A percentile compares a stretch with the other conserved stretches of the same genome.
Conservation (phyloP, 2,329 filamentous ascomycete genomes). For the Alternaria viburni region DNA sequence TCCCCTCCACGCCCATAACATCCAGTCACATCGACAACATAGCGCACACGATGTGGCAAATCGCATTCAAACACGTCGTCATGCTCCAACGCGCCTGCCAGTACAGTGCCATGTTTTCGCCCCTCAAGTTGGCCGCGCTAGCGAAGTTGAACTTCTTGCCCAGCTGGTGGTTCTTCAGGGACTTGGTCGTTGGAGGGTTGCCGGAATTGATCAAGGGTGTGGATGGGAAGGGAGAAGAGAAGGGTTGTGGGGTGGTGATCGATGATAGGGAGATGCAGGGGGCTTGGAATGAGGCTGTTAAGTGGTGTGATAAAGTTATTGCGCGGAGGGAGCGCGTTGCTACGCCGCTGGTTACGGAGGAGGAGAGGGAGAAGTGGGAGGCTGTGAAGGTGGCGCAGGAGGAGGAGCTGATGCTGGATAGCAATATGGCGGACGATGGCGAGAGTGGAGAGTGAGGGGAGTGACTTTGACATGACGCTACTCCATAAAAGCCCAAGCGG, state of each 20-base stretch:
- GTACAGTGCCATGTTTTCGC: slow-evolving; percentile 14
- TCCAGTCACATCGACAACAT: slow-evolving; percentile 9
- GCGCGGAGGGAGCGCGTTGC: background rate
- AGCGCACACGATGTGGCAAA: slow-evolving; percentile 22
- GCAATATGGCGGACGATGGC: fast-evolving
- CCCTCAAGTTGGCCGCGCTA: slow-evolving; percentile 20
- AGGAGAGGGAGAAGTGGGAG: background rate
- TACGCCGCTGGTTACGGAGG: background rate
- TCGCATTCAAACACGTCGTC: slow-evolving; percentile 3
- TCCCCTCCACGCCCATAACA: background rate
- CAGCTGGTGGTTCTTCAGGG: slow-evolving; percentile 29
- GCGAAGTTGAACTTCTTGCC: slow-evolving; percentile 27
- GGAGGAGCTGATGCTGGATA: too few species aligned
- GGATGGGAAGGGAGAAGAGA: background rate
- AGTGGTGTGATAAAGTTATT: background rate
- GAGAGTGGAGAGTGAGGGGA: too few species aligned
- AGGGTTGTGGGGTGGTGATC: background rate
- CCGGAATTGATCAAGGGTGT: background rate
- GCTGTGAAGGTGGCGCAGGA: background rate
- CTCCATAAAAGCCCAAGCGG: too few species aligned
- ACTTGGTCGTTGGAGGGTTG: background rate
- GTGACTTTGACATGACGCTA: too few species aligned
- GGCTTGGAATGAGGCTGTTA: background rate
- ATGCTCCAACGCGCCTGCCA: slow-evolving; percentile 7
- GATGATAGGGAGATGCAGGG: slow-evolving; percentile 18